Base-by-base conservation (phyloP, 1,284 basidiomycete genomes). In the Inonotus hispidus region DNA sequence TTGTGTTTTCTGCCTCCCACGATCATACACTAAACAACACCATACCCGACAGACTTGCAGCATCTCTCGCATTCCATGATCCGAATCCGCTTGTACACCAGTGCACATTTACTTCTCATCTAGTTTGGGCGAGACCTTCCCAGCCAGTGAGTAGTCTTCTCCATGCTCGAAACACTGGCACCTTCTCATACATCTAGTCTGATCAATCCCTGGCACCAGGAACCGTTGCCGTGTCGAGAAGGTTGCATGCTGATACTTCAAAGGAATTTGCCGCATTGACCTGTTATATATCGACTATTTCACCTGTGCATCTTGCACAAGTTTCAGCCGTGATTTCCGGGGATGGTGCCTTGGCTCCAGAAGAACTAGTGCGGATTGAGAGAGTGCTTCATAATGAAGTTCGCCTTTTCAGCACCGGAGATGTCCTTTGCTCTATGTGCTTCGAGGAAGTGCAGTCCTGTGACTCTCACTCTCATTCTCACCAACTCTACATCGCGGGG, bases 401-500 rank as follows among this genome's bases (percentile, higher is more conserved):
- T 27, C 56, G 56, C 19, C 43, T 62, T n/a, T 3, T 62, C n/a
- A 55, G 46, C n/a, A 41, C 57, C 16, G 61, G 61, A n/a, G 61
- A 62, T 37, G 21, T 19, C 7, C 32, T 59, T 23, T 45, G 16
- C 10, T 14, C 19, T 29, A 46, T 41, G 8, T 11, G 35, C 8
- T n/a, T 29, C 37, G 61, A 52, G 37, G 35, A 39, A 11, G 56
- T 43, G 35, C 47, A 53, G 27, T 37, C 23, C 14, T 19, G 38
- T 32, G 49, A 62, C n/a, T 47, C 25, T 21, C 52, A 21, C 13
- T 21, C 16, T n/a, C 46, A 46, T 6, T 13, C 50, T 14, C 21
- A 67, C 41, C 71, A 73, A 38, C 73, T 75, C 61, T 68, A 64
- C 38, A 65, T 87, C 38, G 77, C 79, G 63, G 78, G 85, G 73